Conservation (phyloP, 2,329 filamentous ascomycete genomes). For the Penicillium sp. region DNA sequence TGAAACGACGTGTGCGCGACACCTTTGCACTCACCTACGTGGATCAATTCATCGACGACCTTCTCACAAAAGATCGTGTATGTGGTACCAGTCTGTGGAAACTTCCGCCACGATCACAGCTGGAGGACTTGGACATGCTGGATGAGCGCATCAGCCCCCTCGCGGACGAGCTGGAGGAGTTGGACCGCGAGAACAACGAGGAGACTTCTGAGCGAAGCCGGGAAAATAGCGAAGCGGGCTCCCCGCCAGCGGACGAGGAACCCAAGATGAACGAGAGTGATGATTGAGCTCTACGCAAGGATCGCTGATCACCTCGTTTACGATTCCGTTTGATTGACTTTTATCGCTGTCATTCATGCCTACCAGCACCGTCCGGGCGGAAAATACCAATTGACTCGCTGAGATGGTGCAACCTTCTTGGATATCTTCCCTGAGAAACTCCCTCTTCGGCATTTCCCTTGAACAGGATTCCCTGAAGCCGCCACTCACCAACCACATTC, state of each 20-base stretch:
- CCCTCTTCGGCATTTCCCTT: no score
- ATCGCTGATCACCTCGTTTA: neutral
- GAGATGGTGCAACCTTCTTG: no score
- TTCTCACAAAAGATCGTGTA: conserved; percentile 84
- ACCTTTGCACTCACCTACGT: conserved; percentile 77
- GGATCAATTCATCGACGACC: conserved; percentile 91
- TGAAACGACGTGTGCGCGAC: conserved; percentile 73
- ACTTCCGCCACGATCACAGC: conserved; percentile 74
- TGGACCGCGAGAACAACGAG: conserved; percentile 38
- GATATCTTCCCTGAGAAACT: no score
- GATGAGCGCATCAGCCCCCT: conserved; percentile 84
- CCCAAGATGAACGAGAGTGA: conserved; percentile 25
- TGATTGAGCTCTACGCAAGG: neutral
- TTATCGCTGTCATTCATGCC: neutral
- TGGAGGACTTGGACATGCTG: conserved; percentile 87
- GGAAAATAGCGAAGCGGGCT: conserved; percentile 25
- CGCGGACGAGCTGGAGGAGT: conserved; percentile 62
- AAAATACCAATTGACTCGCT: neutral
- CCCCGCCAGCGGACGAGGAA: conserved; percentile 5
- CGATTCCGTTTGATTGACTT: neutral
- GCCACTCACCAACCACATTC: no score
- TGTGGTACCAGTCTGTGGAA: conserved; percentile 93
- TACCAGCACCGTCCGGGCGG: neutral
- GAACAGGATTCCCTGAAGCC: no score
- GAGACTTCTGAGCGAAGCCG: conserved; percentile 25